A percentile compares a stretch with the other conserved stretches of the same genome.
Evolutionary conservation across 129 eudicot genomes (phyloP).

Genomic region (Pittosporum tobira): DNA sequence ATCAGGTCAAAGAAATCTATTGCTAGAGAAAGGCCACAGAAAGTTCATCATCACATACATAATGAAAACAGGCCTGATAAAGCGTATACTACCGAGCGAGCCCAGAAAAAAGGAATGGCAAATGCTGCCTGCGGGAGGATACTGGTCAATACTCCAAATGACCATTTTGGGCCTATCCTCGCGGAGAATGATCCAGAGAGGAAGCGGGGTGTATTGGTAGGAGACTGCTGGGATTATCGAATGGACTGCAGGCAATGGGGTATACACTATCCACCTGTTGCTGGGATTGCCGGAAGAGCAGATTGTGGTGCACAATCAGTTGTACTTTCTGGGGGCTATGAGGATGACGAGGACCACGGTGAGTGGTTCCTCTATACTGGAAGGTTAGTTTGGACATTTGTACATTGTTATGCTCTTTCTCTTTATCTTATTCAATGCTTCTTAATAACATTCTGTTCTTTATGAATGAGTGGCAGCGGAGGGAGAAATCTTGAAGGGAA

Average conservation of each 20-base stretch:
- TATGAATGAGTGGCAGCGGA: constrained; percentile 35
- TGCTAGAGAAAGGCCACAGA: constrained; percentile 17
- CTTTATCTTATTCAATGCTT: neutral
- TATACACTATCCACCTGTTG: constrained; percentile 44
- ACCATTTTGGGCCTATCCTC: constrained; percentile 57
- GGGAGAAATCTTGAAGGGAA: constrained; percentile 65
- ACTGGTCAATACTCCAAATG: constrained; percentile 43
- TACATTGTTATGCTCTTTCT: no score
- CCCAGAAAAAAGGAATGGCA: constrained; percentile 46
- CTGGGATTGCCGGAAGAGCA: constrained; percentile 49
- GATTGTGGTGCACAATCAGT: constrained; percentile 57
- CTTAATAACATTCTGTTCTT: neutral
- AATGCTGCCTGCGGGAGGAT: constrained; percentile 71
- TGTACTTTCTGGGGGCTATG: constrained; percentile 61
- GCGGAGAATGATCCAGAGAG: constrained; percentile 50
- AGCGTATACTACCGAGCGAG: constrained; percentile 54
- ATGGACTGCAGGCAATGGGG: constrained; percentile 74
- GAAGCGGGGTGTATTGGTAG: constrained; percentile 55
- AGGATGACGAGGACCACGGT: constrained; percentile 64
- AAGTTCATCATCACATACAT: constrained; percentile 20
- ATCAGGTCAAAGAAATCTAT: constrained; percentile 22
- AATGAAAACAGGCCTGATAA: constrained; percentile 46
- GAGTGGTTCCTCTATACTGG: constrained; percentile 76
- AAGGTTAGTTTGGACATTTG: constrained; percentile 30
- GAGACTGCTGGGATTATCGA: constrained; percentile 44